phyloP scores from a whole-genome alignment of 768 basidiomycete species.

The Kwoniella dejecticola region DNA sequence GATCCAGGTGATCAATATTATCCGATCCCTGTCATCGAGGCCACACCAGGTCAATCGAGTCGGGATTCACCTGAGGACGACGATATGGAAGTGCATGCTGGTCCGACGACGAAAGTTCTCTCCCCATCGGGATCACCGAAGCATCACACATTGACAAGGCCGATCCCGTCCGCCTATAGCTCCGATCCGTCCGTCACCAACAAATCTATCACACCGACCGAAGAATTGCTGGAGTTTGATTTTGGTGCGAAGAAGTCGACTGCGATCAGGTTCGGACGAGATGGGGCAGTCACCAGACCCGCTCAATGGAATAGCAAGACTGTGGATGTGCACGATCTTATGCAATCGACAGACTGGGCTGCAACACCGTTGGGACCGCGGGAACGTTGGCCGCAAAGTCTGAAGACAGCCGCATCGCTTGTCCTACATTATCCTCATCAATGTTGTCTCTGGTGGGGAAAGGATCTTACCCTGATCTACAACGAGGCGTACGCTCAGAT shows the following conservation, averaged over 20 bases:
- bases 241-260: constrained; percentile 1
- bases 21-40: no score
- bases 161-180: not conserved
- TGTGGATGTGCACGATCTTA: constrained; percentile 40
- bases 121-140: not conserved
- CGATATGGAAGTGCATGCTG: not conserved
- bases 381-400: constrained; percentile 46
- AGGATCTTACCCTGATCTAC: constrained; percentile 49
- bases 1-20: not conserved
- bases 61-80: not conserved
- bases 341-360: constrained; percentile 49
- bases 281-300: constrained; percentile 32
- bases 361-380: constrained; percentile 45
- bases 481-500: constrained; percentile 49
- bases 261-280: constrained; percentile 35
- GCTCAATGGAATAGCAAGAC: constrained; percentile 4
- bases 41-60: not conserved
- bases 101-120: not conserved
- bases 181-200: not conserved
- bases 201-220: constrained; percentile 18
- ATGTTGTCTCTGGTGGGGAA: constrained; percentile 53
- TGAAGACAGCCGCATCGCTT: constrained; percentile 34
- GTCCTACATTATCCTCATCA: constrained; percentile 46
- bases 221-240: constrained; percentile 17
- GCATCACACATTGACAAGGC: not conserved